Evolutionary conservation across 2,329 filamentous ascomycete species (phyloP), one percentile per base, ranked within the genome.

Genomic region (Talaromyces sp.): DNA sequence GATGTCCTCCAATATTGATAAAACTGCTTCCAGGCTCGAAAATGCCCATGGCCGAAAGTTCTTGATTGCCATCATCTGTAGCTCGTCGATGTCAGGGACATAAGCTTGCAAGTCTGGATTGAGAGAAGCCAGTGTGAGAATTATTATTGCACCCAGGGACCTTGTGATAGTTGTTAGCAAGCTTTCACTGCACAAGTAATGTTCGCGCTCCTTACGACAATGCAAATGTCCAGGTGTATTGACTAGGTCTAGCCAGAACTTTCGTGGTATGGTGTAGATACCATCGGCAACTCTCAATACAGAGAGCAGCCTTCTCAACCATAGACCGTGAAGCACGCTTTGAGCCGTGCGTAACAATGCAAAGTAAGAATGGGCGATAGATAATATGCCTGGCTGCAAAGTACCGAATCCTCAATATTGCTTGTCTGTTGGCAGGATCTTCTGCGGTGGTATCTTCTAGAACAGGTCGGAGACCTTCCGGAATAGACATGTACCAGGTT

Each of bases 181-280:
- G 7, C 17, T 35, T 54, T n/a, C 9, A 19, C n/a, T 19, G 6
- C 17, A 27, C 9, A 4, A 52, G 19, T 27, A 41, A 27, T 41
- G 25, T 39, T 25, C 37, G 6, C 3, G 22, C 25, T 35, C 35
- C 66, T 54, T 70, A 76, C 74, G 73, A 75, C 25, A 75, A 62
- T 0, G 74, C 71, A 57, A 76, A 75, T 3, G 75, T 77, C 75
- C 75, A 77, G 0, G 74, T 76, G 47, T 77, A 76, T 31, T 71
- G 73, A 43, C 72, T 74, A 7, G 73, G 75, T 62, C 70, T 67
- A 39, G 67, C 64, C 45, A 77, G 59, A 2, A 76, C 70, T 27
- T 70, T 47, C 3, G 70, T 71, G 3, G 72, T 70, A 58, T 71
- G 72, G 45, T 72, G 68, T 13, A 76, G 64, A 59, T 76, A 77